Base-by-base conservation (phyloP, 2,329 filamentous ascomycete genomes). In the Penicillium sp. region DNA sequence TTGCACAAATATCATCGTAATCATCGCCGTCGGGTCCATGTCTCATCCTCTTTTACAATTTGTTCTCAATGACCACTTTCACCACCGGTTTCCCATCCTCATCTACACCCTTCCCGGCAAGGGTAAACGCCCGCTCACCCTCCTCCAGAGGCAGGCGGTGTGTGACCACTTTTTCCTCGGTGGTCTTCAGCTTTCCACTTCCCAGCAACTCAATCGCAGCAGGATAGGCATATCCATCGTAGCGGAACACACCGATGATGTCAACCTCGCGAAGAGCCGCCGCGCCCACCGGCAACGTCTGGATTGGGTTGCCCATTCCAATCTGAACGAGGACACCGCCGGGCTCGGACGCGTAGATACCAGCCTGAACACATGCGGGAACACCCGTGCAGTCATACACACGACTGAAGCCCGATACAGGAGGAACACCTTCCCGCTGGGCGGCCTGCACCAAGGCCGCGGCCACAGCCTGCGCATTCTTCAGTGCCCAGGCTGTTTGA, bases 241-340 rank as follows among this genome's bases (percentile, higher is more conserved):
- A 80, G 39, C 77, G 67, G 63, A 80, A 79, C 5, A 79, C 76
- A n/a, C 77, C 77, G 42, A 80, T 73, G 38, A 80, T 72, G 58
- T 80, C 77, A 5, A 80, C 75, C 60, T 80, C 77, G 32, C 77
- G 72, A 51, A 79, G 55, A 28, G 77, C 76, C n/a, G 77, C 75
- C 1, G 75, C 74, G 5, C 75, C 76, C 57, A 79, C 70, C 3
- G 76, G 77, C 5, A 80, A 62, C 4, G 75, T 78, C 57, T 79
- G 76, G 18, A 76, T 68, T 3, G 76, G 76, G 11, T 76, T 77
- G 0, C 77, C 77, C 77, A 80, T 80, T 5, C 77, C 77, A 36
- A 80, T 76, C 65, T 79, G 76, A 43, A 79, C 68, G 29, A 80
- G 64, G 39, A 76, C 72, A 3, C 76, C 76, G 9, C 77, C 77